phyloP scores from a whole-genome alignment of 495 filamentous ascomycete species.

The Bombardia bombarda region DNA sequence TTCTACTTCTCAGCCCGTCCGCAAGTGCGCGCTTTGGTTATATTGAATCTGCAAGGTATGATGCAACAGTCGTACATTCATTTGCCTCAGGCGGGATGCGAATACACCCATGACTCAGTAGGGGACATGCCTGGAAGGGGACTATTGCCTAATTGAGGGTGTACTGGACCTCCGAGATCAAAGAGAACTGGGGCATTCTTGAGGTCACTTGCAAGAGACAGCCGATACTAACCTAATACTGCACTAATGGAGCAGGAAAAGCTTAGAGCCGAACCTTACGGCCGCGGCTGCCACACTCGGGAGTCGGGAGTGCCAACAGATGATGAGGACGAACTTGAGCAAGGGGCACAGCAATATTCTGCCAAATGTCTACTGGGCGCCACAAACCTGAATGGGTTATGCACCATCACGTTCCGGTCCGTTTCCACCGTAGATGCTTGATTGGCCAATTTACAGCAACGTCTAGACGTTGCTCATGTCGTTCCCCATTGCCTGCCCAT shows the following conservation, averaged over 20 bases:
- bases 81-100: constrained; percentile 9
- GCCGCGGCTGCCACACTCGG: neutral
- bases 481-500: constrained; percentile 10
- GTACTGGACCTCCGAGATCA: neutral
- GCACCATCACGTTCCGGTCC: constrained; percentile 12
- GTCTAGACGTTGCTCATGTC: constrained; percentile 2
- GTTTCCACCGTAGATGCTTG: constrained; percentile 15
- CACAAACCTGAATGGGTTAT: neutral
- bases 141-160: constrained; percentile 14
- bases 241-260: neutral
- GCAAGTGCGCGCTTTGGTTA: constrained; percentile 4
- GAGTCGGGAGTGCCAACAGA: neutral
- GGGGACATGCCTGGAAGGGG: neutral
- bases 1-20: neutral
- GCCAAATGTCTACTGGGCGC: too few species aligned
- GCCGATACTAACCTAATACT: neutral
- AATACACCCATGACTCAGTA: constrained; percentile 1
- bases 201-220: too few species aligned
- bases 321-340: too few species aligned
- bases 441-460: too few species aligned
- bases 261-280: neutral
- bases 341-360: too few species aligned
- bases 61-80: constrained; percentile 10
- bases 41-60: constrained; percentile 11
- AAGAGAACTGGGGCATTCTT: too few species aligned